Percentiles rank a stretch among this genome's conserved stretches.
These are phyloP conservation scores for Globisporangium sylvaticum DNA, from an alignment of 352 stramenopile genomes.

Conservation along the genomic window DNA sequence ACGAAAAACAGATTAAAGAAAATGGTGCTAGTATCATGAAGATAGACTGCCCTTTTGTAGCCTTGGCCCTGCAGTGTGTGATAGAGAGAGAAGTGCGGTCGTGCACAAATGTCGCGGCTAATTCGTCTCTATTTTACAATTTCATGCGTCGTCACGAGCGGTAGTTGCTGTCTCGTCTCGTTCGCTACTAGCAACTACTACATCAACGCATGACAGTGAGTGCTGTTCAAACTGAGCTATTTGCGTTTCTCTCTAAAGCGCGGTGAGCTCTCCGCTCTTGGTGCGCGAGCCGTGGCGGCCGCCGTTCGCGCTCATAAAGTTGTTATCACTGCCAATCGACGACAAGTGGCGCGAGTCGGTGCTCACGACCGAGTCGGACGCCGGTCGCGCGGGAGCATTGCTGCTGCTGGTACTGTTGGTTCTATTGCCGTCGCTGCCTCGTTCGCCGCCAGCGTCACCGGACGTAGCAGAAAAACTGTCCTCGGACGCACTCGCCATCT, in stretches of 20 bases:
- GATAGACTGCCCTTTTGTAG: neutral
- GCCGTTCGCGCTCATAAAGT: slow-evolving; percentile 29
- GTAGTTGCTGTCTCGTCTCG: neutral
- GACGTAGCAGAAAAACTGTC: neutral
- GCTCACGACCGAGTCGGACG: slow-evolving; percentile 13
- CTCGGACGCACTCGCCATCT: slow-evolving; percentile 15
- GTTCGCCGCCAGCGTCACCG: neutral
- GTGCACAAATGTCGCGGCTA: neutral
- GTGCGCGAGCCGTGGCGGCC: neutral
- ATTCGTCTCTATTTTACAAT: neutral
- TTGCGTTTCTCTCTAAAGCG: slow-evolving; percentile 17
- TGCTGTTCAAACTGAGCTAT: neutral
- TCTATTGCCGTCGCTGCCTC: neutral
- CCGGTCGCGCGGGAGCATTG: neutral
- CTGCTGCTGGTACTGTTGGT: neutral
- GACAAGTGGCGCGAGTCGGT: slow-evolving; percentile 27
- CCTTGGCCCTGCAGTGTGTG: neutral
- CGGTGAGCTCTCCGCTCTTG: slow-evolving; percentile 20
- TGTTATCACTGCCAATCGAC: slow-evolving; percentile 34
- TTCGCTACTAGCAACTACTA: neutral
- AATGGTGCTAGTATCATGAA: neutral
- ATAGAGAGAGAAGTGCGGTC: no score
- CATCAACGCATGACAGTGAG: neutral
- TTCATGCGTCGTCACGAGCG: neutral
- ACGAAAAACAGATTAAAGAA: neutral